A percentile compares a stretch with the other conserved stretches of the same genome.
Evolutionary conservation across 306 rosid genomes (phyloP).

Genomic region (Begonia masoniana): DNA sequence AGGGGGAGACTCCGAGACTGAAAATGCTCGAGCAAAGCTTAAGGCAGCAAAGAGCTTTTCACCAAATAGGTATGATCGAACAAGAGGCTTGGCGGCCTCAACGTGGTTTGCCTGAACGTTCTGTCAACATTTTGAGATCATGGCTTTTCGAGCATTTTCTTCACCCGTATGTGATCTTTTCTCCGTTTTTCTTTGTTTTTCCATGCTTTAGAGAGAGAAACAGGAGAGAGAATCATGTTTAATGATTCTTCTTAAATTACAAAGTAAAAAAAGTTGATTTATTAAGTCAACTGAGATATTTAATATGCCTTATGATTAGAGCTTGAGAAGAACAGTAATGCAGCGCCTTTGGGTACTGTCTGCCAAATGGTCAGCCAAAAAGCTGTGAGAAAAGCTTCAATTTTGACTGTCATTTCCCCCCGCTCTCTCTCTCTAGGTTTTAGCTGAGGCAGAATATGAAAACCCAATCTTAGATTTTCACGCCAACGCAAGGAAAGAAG

Average conservation of each 20-base stretch:
- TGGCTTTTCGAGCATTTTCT: slow-evolving; percentile 99
- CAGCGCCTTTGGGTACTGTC: slow-evolving; percentile 6
- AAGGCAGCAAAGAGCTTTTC: slow-evolving; percentile 86
- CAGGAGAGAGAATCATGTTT: not conserved
- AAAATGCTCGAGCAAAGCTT: slow-evolving; percentile 75
- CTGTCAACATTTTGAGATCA: slow-evolving; percentile 91
- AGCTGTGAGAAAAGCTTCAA: slow-evolving; percentile 6
- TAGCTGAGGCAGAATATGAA: not conserved
- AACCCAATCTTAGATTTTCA: not conserved
- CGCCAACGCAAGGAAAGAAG: not conserved
- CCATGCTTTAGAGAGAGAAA: not conserved
- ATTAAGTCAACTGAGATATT: not conserved
- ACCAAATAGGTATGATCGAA: slow-evolving; percentile 96
- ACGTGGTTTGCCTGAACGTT: slow-evolving; percentile 93
- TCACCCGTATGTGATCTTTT: slow-evolving; percentile 63
- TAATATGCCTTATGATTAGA: not conserved
- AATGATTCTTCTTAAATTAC: not conserved
- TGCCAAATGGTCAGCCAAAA: slow-evolving; percentile 5
- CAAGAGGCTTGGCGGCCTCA: slow-evolving; percentile 99
- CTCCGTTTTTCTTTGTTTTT: not conserved
- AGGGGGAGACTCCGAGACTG: slow-evolving; percentile 96
- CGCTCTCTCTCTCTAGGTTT: not conserved
- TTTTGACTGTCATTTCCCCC: not conserved
- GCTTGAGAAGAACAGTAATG: slow-evolving; percentile 8
- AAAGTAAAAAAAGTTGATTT: not conserved